Evolutionary conservation across 139 green algal genomes (phyloP).

Genomic region (Raphidocelis subcapitata): DNA sequence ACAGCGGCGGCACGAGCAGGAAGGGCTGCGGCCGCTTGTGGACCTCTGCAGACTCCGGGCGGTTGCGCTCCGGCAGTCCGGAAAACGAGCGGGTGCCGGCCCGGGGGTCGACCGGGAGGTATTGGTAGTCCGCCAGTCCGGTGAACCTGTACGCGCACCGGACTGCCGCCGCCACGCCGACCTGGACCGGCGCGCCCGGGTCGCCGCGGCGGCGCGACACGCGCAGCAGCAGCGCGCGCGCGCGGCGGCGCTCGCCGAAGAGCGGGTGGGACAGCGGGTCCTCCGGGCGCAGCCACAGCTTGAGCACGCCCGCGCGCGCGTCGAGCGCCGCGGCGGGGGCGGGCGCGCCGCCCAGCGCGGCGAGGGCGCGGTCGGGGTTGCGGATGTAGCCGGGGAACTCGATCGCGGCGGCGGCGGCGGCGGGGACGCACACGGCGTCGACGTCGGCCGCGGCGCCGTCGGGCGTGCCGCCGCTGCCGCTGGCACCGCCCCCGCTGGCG

Average conservation of each 20-base stretch:
- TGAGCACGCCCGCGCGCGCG: constrained; percentile 8
- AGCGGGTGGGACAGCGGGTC: constrained; percentile 42
- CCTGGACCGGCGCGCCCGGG: background rate
- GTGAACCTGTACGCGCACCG: constrained; percentile 31
- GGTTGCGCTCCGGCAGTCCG: constrained; percentile 15
- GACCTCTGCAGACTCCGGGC: constrained; percentile 28
- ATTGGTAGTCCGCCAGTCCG: constrained; percentile 49
- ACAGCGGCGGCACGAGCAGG: constrained; percentile 43
- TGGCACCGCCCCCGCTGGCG: too few species aligned
- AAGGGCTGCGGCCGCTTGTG: constrained; percentile 24
- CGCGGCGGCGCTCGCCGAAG: constrained; percentile 30
- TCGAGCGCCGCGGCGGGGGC: constrained; percentile 6
- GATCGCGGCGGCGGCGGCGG: constrained; percentile 11
- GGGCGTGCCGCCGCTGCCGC: background rate
- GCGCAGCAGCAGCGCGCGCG: constrained; percentile 34
- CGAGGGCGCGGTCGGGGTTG: constrained; percentile 17
- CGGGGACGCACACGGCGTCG: background rate
- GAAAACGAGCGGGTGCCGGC: constrained; percentile 4
- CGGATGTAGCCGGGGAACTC: constrained; percentile 42
- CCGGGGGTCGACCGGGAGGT: constrained; percentile 27
- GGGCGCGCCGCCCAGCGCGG: constrained; percentile 22
- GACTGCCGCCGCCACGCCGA: constrained; percentile 18
- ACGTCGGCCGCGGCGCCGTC: too few species aligned
- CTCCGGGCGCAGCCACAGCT: constrained; percentile 36
- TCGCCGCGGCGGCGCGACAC: constrained; percentile 15